phyloP scores from a whole-genome alignment of 2,329 filamentous ascomycete species.

The Pestalotiopsis fici region DNA sequence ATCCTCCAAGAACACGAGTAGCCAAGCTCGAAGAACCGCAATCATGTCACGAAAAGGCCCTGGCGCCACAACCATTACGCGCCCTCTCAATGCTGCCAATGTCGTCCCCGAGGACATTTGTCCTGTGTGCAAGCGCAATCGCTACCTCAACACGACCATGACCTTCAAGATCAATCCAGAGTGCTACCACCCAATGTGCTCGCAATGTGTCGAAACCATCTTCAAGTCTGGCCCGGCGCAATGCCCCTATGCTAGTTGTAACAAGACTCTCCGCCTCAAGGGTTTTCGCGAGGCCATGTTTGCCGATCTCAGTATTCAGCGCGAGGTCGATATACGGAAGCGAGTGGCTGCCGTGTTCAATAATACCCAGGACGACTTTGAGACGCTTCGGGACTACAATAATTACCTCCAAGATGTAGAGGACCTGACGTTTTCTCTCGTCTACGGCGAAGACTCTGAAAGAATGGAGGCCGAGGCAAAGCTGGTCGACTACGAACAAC shows the following conservation, averaged over 20 bases:
- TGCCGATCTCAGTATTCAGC: constrained; percentile 81
- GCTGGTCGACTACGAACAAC: constrained; percentile 65
- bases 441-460: constrained; percentile 70
- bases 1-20: neutral
- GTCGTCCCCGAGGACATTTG: constrained; percentile 69
- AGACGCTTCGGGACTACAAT: constrained; percentile 81
- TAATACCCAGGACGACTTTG: constrained; percentile 87
- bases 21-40: neutral
- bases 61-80: constrained; percentile 16
- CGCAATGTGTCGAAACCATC: constrained; percentile 90
- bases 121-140: constrained; percentile 94
- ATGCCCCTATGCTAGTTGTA: constrained; percentile 88
- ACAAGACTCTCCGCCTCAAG: constrained; percentile 80
- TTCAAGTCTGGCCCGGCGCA: constrained; percentile 90
- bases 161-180: constrained; percentile 95
- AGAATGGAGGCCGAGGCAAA: constrained; percentile 46
- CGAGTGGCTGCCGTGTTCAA: constrained; percentile 84
- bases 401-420: constrained; percentile 95
- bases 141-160: constrained; percentile 93
- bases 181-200: constrained; percentile 99
- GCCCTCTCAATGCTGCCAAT: constrained; percentile 18
- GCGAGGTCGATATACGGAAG: constrained; percentile 88
- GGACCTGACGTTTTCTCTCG: constrained; percentile 84
- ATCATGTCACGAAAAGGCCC: constrained; percentile 39
- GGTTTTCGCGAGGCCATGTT: constrained; percentile 90